Base-by-base conservation (phyloP, 805 yeast species). In the Candida maesae region DNA sequence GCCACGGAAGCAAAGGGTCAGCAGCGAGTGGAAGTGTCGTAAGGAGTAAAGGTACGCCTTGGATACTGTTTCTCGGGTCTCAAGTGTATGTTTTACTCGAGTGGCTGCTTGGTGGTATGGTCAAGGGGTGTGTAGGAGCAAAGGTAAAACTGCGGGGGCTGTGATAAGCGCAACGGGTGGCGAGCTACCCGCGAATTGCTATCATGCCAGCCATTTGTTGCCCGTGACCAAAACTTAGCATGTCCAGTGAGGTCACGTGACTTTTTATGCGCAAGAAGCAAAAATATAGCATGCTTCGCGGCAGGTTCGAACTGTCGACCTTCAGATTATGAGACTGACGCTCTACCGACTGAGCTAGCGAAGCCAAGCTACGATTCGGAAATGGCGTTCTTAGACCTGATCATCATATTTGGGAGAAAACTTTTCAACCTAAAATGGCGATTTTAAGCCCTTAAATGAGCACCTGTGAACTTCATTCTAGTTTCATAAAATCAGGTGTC, bases 261-360 rank as follows among this genome's bases (percentile, higher is more conserved):
- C 17, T 19, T 4, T n/a, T 17, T 13, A 12, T 20, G 11, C 29
- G 27, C 2, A 11, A 2, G 23, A 36, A 35, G 25, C 28, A 33
- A 14, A 33, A 13, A 21, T 45, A 49, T 51, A 53, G 52, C 49
- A 42, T 67, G 71, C 72, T 67, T 68, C 64, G 60, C 69, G 73
- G 73, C 71, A 68, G 72, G 73, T 66, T 68, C 73, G 73, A 68
- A 68, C 74, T 68, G 73, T 68, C 74, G 72, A 69, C 73, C 73
- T 69, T 69, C 72, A 68, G 74, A 69, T 69, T 70, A 70, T 70
- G 74, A 70, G 75, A 70, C 75, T 70, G 74, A 70, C 74, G 74
- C 75, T 70, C 75, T 70, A 61, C 75, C 75, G 67, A 69, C 74
- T 70, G 74, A 70, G 75, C 75, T 69, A 70, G 73, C 61, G 66